phyloP scores from a whole-genome alignment of 2,329 filamentous ascomycete species.

The Aspergillus piperis region DNA sequence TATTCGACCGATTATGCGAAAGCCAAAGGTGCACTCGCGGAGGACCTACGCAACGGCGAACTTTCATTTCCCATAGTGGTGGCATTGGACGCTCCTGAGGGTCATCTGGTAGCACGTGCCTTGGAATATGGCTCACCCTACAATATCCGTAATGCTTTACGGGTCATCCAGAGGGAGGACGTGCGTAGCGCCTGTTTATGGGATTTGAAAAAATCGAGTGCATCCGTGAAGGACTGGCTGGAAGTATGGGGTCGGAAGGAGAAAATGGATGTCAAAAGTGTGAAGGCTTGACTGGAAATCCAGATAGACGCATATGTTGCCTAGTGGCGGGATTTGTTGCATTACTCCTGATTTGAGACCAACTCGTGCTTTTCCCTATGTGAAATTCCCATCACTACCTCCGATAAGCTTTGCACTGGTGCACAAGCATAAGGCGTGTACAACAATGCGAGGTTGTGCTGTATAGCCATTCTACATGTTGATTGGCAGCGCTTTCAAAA shows the following conservation, averaged over 20 bases:
- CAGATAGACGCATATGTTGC: too few species aligned
- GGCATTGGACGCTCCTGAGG: constrained; percentile 17
- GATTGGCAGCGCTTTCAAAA: too few species aligned
- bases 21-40: constrained; percentile 19
- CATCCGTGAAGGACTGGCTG: constrained; percentile 21
- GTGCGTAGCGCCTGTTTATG: constrained; percentile 16
- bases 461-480: too few species aligned
- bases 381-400: too few species aligned
- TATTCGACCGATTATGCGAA: constrained; percentile 25
- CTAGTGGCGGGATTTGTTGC: too few species aligned
- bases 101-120: constrained; percentile 16
- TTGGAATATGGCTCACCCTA: constrained; percentile 16
- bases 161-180: constrained; percentile 17
- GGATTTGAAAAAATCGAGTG: constrained; percentile 17
- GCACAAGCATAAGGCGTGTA: too few species aligned
- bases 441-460: too few species aligned
- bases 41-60: constrained; percentile 23
- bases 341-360: too few species aligned
- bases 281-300: neutral
- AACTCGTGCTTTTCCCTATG: too few species aligned
- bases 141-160: constrained; percentile 18
- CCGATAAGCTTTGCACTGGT: too few species aligned
- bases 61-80: constrained; percentile 23
- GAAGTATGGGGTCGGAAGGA: constrained; percentile 29
- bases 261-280: constrained; percentile 21